A percentile compares a stretch with the other conserved stretches of the same genome.
Conservation (phyloP, 345 rosid species). For the Acer campestre region DNA sequence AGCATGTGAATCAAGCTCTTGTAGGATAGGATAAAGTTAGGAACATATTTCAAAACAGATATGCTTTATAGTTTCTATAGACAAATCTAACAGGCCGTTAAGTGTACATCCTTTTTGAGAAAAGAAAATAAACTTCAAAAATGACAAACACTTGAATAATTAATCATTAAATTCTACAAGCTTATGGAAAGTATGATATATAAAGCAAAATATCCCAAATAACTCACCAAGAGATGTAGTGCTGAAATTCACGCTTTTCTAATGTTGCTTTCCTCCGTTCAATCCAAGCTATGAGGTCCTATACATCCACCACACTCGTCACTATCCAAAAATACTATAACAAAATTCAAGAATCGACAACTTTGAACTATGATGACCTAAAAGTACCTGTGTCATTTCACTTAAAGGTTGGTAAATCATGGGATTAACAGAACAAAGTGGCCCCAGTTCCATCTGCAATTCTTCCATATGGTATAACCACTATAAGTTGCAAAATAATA, state of each 20-base stretch:
- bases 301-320: conserved; percentile 23
- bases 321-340: conserved; percentile 11
- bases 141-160: background rate
- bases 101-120: background rate
- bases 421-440: conserved; percentile 50
- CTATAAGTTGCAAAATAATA: conserved; percentile 29
- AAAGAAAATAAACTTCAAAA: too few relatives aligned
- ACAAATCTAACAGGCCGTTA: background rate
- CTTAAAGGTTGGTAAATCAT: conserved; percentile 71
- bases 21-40: background rate
- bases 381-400: conserved; percentile 73
- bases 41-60: background rate
- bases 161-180: background rate
- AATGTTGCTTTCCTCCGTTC: conserved; percentile 57
- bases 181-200: background rate
- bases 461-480: conserved; percentile 44
- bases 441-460: conserved; percentile 73
- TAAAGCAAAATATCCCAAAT: background rate
- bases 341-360: background rate
- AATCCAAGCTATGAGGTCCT: conserved; percentile 83
- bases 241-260: conserved; percentile 81
- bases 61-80: background rate
- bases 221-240: conserved; percentile 69
- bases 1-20: background rate
- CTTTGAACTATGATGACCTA: conserved; percentile 1